These are phyloP conservation scores for Scedosporium boydii DNA, from an alignment of 2,329 filamentous ascomycete species.

Conservation along the genomic window DNA sequence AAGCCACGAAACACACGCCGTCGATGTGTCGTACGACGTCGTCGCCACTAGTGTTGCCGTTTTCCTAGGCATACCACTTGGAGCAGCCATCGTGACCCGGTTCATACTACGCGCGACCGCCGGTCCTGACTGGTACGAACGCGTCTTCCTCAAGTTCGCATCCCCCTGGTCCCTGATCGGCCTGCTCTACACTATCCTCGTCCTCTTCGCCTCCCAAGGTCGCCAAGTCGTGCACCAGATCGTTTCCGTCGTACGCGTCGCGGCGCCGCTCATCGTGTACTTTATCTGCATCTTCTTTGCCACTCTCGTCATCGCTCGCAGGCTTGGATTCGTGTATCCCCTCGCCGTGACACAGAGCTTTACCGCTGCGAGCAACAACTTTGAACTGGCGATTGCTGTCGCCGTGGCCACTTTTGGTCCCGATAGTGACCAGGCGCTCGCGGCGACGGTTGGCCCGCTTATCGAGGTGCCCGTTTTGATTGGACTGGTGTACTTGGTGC, in stretches of 20 bases:
- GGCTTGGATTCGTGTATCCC: slow-evolving; percentile 64
- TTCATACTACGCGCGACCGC: slow-evolving; percentile 46
- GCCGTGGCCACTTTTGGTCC: slow-evolving; percentile 73
- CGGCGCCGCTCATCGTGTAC: slow-evolving; percentile 73
- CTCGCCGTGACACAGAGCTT: slow-evolving; percentile 71
- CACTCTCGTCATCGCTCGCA: slow-evolving; percentile 52
- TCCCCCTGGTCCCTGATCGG: slow-evolving; percentile 73
- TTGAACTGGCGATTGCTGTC: slow-evolving; percentile 84
- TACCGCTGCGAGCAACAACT: slow-evolving; percentile 86
- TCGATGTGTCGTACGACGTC: slow-evolving; percentile 45
- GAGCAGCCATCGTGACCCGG: slow-evolving; percentile 67
- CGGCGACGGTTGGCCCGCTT: slow-evolving; percentile 73
- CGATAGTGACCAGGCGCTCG: slow-evolving; percentile 69
- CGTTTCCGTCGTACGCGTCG: slow-evolving; percentile 70
- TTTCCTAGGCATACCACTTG: slow-evolving; percentile 78
- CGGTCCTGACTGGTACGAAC: slow-evolving; percentile 54
- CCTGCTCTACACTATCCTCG: slow-evolving; percentile 76
- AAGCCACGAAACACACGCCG: slow-evolving; percentile 30
- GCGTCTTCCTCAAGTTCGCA: slow-evolving; percentile 58
- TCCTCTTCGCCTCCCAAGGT: slow-evolving; percentile 79
- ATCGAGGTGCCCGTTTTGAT: slow-evolving; percentile 81
- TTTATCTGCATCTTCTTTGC: slow-evolving; percentile 65
- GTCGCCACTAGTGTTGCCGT: slow-evolving; percentile 75
- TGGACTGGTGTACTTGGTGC: slow-evolving; percentile 65
- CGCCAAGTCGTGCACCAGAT: slow-evolving; percentile 71